Percentiles rank a stretch among this genome's conserved stretches.
Conservation (phyloP, 805 yeast species). For the Zygoascus flipseniorum region DNA sequence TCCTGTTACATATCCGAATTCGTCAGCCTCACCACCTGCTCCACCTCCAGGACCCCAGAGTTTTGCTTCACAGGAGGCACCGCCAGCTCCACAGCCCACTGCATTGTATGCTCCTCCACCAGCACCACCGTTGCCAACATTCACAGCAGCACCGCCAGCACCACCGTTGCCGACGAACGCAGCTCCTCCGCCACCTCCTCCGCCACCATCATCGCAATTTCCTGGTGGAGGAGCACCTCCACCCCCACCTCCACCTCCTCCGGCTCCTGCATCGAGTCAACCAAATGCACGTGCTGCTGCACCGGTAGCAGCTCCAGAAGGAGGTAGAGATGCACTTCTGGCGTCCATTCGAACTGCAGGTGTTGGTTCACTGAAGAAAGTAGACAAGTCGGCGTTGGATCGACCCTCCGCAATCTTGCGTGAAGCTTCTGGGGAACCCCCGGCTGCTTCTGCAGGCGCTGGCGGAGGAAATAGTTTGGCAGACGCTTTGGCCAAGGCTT, state of each 20-base stretch:
- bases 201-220: conserved; percentile 23
- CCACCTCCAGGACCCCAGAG: conserved; percentile 23
- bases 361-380: conserved; percentile 56
- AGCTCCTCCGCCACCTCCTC: conserved; percentile 28
- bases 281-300: conserved; percentile 36
- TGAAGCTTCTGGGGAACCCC: conserved; percentile 61
- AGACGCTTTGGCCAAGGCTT: conserved; percentile 82
- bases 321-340: conserved; percentile 70
- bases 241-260: conserved; percentile 22
- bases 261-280: conserved; percentile 26
- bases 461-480: conserved; percentile 60
- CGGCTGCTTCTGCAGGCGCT: conserved; percentile 21
- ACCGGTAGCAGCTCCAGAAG: conserved; percentile 24
- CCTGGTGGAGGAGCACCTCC: conserved; percentile 25
- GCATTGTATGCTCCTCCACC: conserved; percentile 20
- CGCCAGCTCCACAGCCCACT: conserved; percentile 20
- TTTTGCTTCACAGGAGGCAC: conserved; percentile 16
- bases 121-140: conserved; percentile 16
- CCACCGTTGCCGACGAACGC: conserved; percentile 24
- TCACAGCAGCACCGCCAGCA: conserved; percentile 11
- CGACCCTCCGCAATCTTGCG: conserved; percentile 64
- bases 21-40: conserved; percentile 9
- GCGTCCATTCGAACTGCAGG: conserved; percentile 81
- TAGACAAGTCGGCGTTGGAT: conserved; percentile 77
- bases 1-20: conserved; percentile 13